These are phyloP conservation scores for Prasinococcaceae sp. DNA, from an alignment of 139 green algal genomes.

Conservation along the genomic window DNA sequence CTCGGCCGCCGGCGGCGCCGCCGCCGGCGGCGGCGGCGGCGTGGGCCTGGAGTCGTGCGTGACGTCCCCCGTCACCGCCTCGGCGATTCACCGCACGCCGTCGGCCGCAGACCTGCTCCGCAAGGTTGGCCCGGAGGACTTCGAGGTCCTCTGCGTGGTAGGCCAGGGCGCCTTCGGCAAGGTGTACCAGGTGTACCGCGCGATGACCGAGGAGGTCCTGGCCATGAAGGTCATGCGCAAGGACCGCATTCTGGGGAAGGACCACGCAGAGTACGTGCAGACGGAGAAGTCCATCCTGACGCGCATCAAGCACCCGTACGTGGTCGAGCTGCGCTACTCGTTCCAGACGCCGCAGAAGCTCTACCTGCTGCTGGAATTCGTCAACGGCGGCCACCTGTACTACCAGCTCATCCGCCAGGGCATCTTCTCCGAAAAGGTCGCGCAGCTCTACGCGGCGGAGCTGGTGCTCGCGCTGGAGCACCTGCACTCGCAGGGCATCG, in stretches of 20 bases:
- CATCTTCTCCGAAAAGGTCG: conserved; percentile 50
- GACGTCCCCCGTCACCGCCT: no score
- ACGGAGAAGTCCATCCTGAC: conserved; percentile 85
- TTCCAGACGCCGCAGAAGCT: conserved; percentile 90
- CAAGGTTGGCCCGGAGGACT: conserved; percentile 66
- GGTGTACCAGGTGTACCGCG: conserved; percentile 29
- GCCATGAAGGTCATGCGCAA: conserved; percentile 97
- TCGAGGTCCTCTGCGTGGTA: conserved; percentile 83
- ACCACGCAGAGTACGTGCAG: conserved; percentile 79
- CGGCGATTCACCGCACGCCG: no score
- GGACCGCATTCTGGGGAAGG: conserved; percentile 72
- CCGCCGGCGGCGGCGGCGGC: no score
- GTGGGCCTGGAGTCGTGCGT: no score
- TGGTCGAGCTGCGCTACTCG: conserved; percentile 80
- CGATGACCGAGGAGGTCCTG: conserved; percentile 9
- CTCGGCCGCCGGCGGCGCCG: no score
- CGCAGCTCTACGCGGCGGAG: conserved; percentile 84
- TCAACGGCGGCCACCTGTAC: conserved; percentile 97
- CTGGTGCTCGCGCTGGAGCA: conserved; percentile 82
- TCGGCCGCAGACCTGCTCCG: no score
- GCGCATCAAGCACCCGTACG: conserved; percentile 82
- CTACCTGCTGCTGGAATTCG: conserved; percentile 95
- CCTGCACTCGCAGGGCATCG: conserved; percentile 62
- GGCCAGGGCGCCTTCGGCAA: conserved; percentile 95
- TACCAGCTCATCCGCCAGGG: conserved; percentile 84